These are phyloP conservation scores for Sporisorium graminicola DNA, from an alignment of 1,284 basidiomycete species.

Conservation along the genomic window DNA sequence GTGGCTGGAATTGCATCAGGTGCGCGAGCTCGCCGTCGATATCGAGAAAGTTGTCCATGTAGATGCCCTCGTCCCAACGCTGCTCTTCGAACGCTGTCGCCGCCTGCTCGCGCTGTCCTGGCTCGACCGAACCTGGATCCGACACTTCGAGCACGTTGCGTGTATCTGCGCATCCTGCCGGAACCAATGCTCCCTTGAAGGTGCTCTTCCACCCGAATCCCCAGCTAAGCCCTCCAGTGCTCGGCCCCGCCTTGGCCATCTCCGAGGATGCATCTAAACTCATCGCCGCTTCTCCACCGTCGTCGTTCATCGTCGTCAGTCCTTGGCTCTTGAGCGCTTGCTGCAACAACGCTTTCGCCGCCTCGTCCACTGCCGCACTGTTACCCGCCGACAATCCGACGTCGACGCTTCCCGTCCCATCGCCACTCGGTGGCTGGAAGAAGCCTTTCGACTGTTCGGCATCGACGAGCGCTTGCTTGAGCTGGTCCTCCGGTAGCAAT, in stretches of 20 bases:
- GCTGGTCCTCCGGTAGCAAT: constrained; percentile 39
- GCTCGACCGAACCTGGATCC: constrained; percentile 22
- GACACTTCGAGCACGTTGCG: constrained; percentile 38
- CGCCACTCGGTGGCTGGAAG: constrained; percentile 11
- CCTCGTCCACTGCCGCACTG: constrained; percentile 15
- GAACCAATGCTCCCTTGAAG: constrained; percentile 22
- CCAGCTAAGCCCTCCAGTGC: not conserved
- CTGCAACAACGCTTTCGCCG: constrained; percentile 29
- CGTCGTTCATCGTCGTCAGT: constrained; percentile 28
- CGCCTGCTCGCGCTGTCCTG: constrained; percentile 9
- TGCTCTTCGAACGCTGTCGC: constrained; percentile 33
- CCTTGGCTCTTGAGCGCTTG: constrained; percentile 34
- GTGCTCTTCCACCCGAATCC: constrained; percentile 21
- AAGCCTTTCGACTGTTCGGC: constrained; percentile 38
- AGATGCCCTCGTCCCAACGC: constrained; percentile 48
- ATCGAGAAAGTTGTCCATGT: constrained; percentile 50
- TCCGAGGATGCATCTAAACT: not conserved
- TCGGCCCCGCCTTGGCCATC: not conserved
- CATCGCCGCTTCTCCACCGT: constrained; percentile 30
- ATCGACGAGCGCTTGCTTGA: constrained; percentile 37
- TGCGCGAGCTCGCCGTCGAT: constrained; percentile 35
- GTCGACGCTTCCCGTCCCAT: not conserved
- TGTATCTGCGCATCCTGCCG: constrained; percentile 24
- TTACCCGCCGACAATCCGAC: not conserved
- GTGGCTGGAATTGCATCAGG: constrained; percentile 15